Conservation (phyloP, 75 land plant genomes). For the Picea glauca region DNA sequence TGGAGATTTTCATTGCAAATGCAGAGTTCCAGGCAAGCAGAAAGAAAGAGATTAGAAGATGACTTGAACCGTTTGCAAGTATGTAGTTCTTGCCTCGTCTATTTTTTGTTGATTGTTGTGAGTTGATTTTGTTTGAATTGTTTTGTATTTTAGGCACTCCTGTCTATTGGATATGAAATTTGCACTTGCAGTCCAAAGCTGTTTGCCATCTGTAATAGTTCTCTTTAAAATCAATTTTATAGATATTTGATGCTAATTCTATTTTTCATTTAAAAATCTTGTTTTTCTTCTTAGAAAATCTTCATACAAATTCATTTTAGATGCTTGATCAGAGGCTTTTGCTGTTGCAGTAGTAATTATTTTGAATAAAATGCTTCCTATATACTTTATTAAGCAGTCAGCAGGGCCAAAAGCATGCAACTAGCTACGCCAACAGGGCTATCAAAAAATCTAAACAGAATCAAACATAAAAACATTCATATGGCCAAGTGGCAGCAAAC, state of each 20-base stretch:
- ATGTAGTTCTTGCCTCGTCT: neutral
- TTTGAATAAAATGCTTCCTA: too few relatives aligned
- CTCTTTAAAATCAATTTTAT: neutral
- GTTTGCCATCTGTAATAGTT: neutral
- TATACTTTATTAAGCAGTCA: too few relatives aligned
- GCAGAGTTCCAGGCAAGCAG: constrained; percentile 64
- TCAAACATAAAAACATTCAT: too few relatives aligned
- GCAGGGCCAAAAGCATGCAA: too few relatives aligned
- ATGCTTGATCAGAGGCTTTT: too few relatives aligned
- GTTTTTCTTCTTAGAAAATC: neutral
- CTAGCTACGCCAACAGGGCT: too few relatives aligned
- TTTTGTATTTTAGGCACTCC: neutral
- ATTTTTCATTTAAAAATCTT: too few relatives aligned
- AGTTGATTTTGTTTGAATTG: neutral
- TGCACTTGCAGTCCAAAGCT: neutral
- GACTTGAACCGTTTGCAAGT: constrained; percentile 61
- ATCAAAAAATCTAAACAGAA: too few relatives aligned
- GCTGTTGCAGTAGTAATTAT: too few relatives aligned
- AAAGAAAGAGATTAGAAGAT: constrained; percentile 70
- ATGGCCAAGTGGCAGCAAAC: too few relatives aligned
- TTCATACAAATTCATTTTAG: too few relatives aligned
- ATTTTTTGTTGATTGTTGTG: neutral
- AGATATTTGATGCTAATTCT: constrained; percentile 1
- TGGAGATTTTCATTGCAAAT: neutral
- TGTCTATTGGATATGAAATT: neutral